phyloP scores from a whole-genome alignment of 768 basidiomycete genomes.

The Russula foetens region DNA sequence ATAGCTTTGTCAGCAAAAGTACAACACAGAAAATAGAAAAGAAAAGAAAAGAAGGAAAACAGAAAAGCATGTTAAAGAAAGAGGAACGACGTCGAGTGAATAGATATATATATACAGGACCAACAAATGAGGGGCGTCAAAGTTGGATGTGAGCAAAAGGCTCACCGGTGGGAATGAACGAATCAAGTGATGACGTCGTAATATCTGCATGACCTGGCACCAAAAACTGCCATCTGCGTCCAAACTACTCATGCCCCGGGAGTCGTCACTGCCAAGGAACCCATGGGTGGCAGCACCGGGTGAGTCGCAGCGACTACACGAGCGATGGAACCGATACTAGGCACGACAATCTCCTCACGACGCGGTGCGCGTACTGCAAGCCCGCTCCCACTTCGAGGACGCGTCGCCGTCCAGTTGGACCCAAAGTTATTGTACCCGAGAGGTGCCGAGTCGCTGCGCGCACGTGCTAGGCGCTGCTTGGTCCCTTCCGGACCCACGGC shows the following conservation, averaged over 20 bases:
- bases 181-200: background rate
- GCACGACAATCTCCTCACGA: slow-evolving; percentile 17
- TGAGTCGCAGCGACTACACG: slow-evolving; percentile 3
- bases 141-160: background rate
- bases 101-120: background rate
- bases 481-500: slow-evolving; percentile 19
- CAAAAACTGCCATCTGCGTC: background rate
- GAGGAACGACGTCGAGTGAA: no score
- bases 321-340: slow-evolving; percentile 16
- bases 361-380: slow-evolving; percentile 22
- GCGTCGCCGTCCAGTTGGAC: slow-evolving; percentile 28
- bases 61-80: no score
- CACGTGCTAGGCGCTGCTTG: slow-evolving; percentile 42
- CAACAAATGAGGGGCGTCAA: slow-evolving; percentile 1
- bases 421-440: slow-evolving; percentile 41
- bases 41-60: background rate
- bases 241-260: slow-evolving; percentile 8
- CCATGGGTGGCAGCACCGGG: slow-evolving; percentile 9
- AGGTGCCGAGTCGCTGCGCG: slow-evolving; percentile 61
- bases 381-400: slow-evolving; percentile 33
- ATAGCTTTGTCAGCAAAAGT: slow-evolving; percentile 4
- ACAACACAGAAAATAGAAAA: slow-evolving; percentile 1
- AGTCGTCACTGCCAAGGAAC: slow-evolving; percentile 9
- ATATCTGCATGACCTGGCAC: background rate
- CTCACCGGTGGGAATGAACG: background rate